Conservation (phyloP, 1,284 basidiomycete species). For the Coriolopsis trogii region DNA sequence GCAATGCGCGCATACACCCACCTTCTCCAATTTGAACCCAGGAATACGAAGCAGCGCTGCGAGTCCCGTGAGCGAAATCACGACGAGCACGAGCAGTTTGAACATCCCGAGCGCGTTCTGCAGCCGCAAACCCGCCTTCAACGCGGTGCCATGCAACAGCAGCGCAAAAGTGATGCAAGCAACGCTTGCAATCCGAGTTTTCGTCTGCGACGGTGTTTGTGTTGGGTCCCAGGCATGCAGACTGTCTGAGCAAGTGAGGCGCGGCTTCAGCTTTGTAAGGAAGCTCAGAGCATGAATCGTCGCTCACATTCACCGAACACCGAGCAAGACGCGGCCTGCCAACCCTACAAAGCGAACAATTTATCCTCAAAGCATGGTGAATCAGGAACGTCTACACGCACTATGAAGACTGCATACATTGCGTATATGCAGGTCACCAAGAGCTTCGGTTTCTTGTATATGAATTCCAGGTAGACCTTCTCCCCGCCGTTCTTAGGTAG, state of each 20-base stretch:
- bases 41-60: conserved; percentile 52
- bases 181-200: conserved; percentile 39
- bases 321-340: conserved; percentile 56
- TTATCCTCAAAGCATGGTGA: conserved; percentile 2
- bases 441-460: conserved; percentile 65
- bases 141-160: conserved; percentile 57
- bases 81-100: conserved; percentile 61
- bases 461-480: conserved; percentile 76
- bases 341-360: conserved; percentile 41
- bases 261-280: not conserved
- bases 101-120: conserved; percentile 70
- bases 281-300: not conserved
- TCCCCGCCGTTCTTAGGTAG: conserved; percentile 75
- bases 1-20: conserved; percentile 25
- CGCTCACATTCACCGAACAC: conserved; percentile 66
- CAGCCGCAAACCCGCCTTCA: conserved; percentile 61
- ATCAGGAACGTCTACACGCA: conserved; percentile 34
- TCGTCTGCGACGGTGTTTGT: conserved; percentile 19
- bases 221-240: conserved; percentile 48
- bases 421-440: conserved; percentile 63
- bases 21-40: conserved; percentile 47
- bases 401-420: conserved; percentile 61
- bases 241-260: conserved; percentile 47
- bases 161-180: conserved; percentile 59
- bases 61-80: conserved; percentile 64